Base-by-base conservation (phyloP, 1,284 basidiomycete species). In the Puccinia novopanici region DNA sequence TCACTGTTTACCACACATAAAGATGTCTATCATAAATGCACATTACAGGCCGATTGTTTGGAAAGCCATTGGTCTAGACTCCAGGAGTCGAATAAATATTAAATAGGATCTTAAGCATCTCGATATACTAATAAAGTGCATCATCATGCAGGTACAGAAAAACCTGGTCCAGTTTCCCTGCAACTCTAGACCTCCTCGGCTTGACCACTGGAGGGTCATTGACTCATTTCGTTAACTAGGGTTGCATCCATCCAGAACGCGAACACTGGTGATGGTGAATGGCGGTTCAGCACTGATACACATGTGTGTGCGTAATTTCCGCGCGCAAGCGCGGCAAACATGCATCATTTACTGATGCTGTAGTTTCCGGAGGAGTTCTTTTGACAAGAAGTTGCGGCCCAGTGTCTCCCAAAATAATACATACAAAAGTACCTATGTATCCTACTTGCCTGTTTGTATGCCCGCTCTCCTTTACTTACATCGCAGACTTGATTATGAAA, bases 401-500 rank as follows among this genome's bases (percentile, higher is more conserved):
- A 57, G 3, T 57, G 54, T 57, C 54, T 57, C n/a, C n/a, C 54
- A 6, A 45, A 45, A 45, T 45, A n/a, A n/a, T n/a, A n/a, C n/a
- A 6, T 57, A 27, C 6, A 24, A n/a, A 27, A 8, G 24, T 8
- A 24, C 27, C n/a, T 3, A 19, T 19, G 8, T n/a, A n/a, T n/a
- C n/a, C n/a, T n/a, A n/a, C n/a, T n/a, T n/a, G 17, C n/a, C n/a
- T 3, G 19, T 57, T 24, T n/a, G 54, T 45, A 57, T 57, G 54
- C n/a, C n/a, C 27, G 54, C 54, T 57, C 54, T 57, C 54, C 54
- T 57, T 57, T 57, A 57, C 54, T 57, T 57, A 22, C n/a, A 57
- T 57, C 54, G n/a, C n/a, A 24, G n/a, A 57, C n/a, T 57, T 27
- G 24, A n/a, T 57, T 57, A 57, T n/a, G 27, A 57, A 57, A 24